Conservation (phyloP, 306 rosid genomes). For the Comarum palustre region DNA sequence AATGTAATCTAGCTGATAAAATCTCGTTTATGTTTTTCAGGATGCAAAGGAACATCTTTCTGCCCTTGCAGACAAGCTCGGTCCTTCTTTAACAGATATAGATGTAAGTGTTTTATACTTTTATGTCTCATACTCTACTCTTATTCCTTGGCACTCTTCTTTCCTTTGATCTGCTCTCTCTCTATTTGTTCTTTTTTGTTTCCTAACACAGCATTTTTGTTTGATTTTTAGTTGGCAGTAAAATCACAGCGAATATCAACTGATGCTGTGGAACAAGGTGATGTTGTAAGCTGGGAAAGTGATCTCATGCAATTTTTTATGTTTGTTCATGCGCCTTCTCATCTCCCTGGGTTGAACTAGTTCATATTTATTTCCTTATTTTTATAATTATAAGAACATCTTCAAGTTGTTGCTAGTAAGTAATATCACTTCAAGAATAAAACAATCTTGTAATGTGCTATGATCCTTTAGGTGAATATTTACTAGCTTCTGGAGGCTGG, state of each 20-base stretch:
- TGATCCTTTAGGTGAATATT: neutral
- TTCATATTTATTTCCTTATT: neutral
- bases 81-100: constrained; percentile 80
- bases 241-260: constrained; percentile 53
- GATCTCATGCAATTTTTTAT: constrained; percentile 46
- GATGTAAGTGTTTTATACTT: constrained; percentile 45
- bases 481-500: neutral
- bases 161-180: neutral
- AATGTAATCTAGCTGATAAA: constrained; percentile 29
- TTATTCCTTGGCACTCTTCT: neutral
- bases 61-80: constrained; percentile 95
- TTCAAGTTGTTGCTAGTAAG: neutral
- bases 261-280: constrained; percentile 85
- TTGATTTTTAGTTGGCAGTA: constrained; percentile 71
- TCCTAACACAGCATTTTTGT: constrained; percentile 26
- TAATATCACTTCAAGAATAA: neutral
- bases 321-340: constrained; percentile 27
- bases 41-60: constrained; percentile 96
- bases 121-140: neutral
- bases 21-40: constrained; percentile 47
- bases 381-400: neutral
- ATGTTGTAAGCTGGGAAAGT: constrained; percentile 49
- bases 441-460: neutral
- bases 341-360: neutral
- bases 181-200: constrained; percentile 5